A percentile compares a stretch with the other conserved stretches of the same genome.
Evolutionary conservation across 2,329 filamentous ascomycete genomes (phyloP).

Genomic region (Diaporthe citri): DNA sequence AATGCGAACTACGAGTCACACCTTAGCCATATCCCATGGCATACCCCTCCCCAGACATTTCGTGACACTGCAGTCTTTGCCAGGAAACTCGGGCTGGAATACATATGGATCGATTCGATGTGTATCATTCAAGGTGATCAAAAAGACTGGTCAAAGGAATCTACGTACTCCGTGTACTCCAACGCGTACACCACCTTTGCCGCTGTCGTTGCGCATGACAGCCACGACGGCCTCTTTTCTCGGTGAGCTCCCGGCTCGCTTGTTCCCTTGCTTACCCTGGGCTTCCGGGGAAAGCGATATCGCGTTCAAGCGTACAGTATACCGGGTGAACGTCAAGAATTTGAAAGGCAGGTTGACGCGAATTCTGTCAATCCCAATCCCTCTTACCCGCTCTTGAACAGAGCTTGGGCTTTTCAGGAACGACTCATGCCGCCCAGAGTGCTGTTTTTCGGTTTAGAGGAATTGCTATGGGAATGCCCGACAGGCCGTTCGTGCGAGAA

Average conservation of each 20-base stretch:
- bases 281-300: not conserved
- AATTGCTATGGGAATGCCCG: not conserved
- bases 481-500: not conserved
- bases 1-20: conserved; percentile 3
- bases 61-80: not conserved
- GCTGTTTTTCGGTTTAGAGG: not conserved
- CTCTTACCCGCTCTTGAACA: not conserved
- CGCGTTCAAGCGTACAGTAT: not conserved
- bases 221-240: not conserved
- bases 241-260: not conserved
- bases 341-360: not conserved
- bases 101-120: conserved; percentile 30
- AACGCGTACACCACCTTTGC: not conserved
- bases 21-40: not conserved
- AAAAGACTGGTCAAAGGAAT: not conserved
- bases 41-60: conserved; percentile 1
- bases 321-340: not conserved
- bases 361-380: not conserved
- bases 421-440: not conserved
- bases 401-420: conserved; percentile 18
- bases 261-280: not conserved
- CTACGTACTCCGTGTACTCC: not conserved
- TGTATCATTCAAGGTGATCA: conserved; percentile 38
- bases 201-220: not conserved
- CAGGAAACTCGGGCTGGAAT: conserved; percentile 8